Conservation (phyloP, 2,329 filamentous ascomycete species). For the Thermoascus crustaceus region DNA sequence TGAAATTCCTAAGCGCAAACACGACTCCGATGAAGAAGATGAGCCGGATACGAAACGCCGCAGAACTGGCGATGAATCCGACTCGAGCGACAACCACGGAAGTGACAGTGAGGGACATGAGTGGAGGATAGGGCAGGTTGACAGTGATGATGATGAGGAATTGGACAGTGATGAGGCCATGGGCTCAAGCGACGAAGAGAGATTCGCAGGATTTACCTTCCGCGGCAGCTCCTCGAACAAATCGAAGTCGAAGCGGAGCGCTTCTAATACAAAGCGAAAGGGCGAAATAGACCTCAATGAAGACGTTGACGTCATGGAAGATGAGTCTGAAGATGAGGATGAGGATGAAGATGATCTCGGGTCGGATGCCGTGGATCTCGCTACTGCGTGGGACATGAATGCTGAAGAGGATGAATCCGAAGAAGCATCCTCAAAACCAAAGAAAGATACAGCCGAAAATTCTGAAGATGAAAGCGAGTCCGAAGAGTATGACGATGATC, state of each 20-base stretch:
- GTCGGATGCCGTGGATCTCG: constrained; percentile 55
- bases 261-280: constrained; percentile 16
- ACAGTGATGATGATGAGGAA: constrained; percentile 59
- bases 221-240: constrained; percentile 47
- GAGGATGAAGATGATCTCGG: constrained; percentile 56
- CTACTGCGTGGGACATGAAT: constrained; percentile 53
- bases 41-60: constrained; percentile 41
- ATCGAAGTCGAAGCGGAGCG: constrained; percentile 27
- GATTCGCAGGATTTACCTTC: constrained; percentile 68
- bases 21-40: constrained; percentile 29
- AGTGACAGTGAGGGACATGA: constrained; percentile 80
- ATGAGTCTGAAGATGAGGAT: constrained; percentile 29
- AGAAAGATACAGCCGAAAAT: constrained; percentile 22
- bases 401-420: constrained; percentile 36
- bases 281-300: constrained; percentile 44
- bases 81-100: constrained; percentile 57
- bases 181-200: constrained; percentile 79
- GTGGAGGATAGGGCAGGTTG: constrained; percentile 68
- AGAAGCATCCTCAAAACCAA: constrained; percentile 20
- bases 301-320: constrained; percentile 39
- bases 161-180: constrained; percentile 75
- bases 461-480: constrained; percentile 9
- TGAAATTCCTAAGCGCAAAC: constrained; percentile 37
- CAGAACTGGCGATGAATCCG: constrained; percentile 30
- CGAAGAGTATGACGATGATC: constrained; percentile 32